Evolutionary conservation across 179 eudicot genomes (phyloP), one percentile per base, ranked within the genome.

Genomic region (Vitellaria paradoxa): DNA sequence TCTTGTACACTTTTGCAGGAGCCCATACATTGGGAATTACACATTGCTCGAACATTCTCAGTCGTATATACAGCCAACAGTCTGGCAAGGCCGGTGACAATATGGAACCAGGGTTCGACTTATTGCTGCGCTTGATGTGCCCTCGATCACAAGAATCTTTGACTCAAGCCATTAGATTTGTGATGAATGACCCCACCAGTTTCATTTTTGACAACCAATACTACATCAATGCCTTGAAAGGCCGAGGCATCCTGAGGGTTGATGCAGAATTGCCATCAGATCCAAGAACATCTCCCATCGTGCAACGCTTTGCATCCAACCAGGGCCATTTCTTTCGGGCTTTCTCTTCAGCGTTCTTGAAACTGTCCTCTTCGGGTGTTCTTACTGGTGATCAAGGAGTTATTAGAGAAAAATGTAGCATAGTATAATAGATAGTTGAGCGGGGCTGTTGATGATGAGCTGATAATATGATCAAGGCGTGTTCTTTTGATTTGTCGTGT

Each of bases 11-110:
- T 30, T 30, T 30, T 30, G 76, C 72, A 89, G 95, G 95, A 55
- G 87, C 89, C 21, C 95, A 91, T 55, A 84, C 95, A 11, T 84
- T 91, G 0, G 95, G 95, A 40, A 72, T 72, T 23, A 86, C 88
- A 7, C 95, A 89, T 72, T 91, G 95, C 82, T 59, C 37, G 2
- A 30, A 30, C 2, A 30, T 76, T 89, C 74, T 91, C 13, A 56
- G 72, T 77, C 86, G 89, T 12, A 74, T 84, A 9, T 63, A 86
- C 68, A 70, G 74, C 3, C 84, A 78, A 26, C 76, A 77, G 2
- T 63, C 63, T 2, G 60, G 24, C n/a, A 77, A 81, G 37, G 37
- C 37, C 55, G 74, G 76, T 47, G 18, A 18, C 11, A 0, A 1
- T 6, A 78, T 80, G 78, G 75, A 69, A 10, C 73, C 79, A 0